Evolutionary conservation across 140 eudicot genomes (phyloP).

Genomic region (Cichorium intybus): DNA sequence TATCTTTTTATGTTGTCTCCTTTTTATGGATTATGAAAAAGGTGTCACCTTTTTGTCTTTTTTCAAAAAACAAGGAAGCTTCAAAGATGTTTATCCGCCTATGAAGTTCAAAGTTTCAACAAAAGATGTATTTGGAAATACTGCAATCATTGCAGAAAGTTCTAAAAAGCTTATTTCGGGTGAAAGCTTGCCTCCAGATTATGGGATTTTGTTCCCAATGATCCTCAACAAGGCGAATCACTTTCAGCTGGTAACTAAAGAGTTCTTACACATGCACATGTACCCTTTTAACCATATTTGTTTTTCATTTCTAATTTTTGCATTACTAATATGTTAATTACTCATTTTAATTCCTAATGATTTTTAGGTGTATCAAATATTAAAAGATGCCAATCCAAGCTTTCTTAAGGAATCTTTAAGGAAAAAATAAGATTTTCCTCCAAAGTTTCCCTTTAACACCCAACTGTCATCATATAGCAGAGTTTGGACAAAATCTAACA

Average conservation of each 20-base stretch:
- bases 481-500: constrained; percentile 66
- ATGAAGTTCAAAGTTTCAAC: constrained; percentile 62
- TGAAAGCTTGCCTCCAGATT: constrained; percentile 48
- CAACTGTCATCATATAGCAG: constrained; percentile 80
- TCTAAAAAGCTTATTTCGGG: constrained; percentile 15
- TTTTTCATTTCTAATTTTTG: too few relatives aligned
- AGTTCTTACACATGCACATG: constrained; percentile 79
- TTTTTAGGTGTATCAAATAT: constrained; percentile 58
- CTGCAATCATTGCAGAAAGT: constrained; percentile 63
- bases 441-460: constrained; percentile 79
- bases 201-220: constrained; percentile 77
- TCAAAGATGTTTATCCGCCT: constrained; percentile 46
- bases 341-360: background rate
- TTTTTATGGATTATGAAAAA: too few relatives aligned
- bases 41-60: background rate
- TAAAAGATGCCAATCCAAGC: constrained; percentile 51
- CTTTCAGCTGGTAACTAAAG: constrained; percentile 39
- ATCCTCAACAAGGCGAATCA: constrained; percentile 46
- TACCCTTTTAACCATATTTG: constrained; percentile 11
- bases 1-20: background rate
- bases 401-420: constrained; percentile 42
- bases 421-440: constrained; percentile 53
- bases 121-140: constrained; percentile 65
- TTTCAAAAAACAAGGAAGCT: constrained; percentile 52
- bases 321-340: constrained; percentile 7